Evolutionary conservation across 2,329 filamentous ascomycete species (phyloP).

Genomic region (Calycina herbarum): DNA sequence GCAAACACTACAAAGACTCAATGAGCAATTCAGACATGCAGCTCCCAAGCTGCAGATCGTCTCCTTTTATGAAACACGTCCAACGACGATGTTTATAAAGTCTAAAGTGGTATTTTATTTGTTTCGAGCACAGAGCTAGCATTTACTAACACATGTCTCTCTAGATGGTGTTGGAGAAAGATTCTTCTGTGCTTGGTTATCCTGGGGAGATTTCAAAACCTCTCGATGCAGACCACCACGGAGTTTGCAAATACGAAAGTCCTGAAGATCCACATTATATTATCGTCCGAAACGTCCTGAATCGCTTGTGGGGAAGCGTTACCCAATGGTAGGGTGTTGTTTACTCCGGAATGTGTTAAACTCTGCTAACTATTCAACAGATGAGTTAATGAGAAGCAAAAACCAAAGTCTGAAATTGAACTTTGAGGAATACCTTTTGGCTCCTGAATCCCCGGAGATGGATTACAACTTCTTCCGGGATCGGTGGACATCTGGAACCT

Average conservation of each 20-base stretch:
- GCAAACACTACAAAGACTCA: slow-evolving; percentile 40
- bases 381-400: no score
- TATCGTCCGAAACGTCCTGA: slow-evolving; percentile 18
- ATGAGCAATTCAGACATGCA: slow-evolving; percentile 46
- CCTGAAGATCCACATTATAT: slow-evolving; percentile 24
- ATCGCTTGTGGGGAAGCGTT: not conserved
- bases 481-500: not conserved
- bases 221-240: slow-evolving; percentile 37
- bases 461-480: not conserved
- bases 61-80: slow-evolving; percentile 49
- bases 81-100: slow-evolving; percentile 21
- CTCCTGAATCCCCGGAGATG: not conserved
- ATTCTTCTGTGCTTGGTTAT: slow-evolving; percentile 36
- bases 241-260: slow-evolving; percentile 35
- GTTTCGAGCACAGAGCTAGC: not conserved
- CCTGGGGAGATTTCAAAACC: slow-evolving; percentile 29
- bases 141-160: slow-evolving; percentile 14
- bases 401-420: no score
- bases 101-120: not conserved
- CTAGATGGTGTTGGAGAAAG: slow-evolving; percentile 31
- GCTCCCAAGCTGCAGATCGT: slow-evolving; percentile 40
- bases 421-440: not conserved
- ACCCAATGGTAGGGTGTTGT: not conserved
- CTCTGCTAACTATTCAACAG: no score
- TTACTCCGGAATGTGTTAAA: no score